phyloP scores from a whole-genome alignment of 148 eudicot genomes.

The Arctostaphylos glauca region DNA sequence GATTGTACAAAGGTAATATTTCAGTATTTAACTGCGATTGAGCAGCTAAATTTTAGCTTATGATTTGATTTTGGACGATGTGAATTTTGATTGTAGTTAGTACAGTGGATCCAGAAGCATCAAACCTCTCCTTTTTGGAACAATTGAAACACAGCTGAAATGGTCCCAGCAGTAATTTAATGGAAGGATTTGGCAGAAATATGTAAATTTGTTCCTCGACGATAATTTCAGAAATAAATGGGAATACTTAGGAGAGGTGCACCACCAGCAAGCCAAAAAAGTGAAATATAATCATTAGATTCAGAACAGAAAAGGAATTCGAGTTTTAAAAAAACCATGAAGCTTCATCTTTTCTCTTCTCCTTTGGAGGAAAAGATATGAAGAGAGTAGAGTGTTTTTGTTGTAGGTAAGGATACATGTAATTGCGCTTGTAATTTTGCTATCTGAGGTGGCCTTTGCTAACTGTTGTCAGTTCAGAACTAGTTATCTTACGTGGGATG shows the following conservation, averaged over 20 bases:
- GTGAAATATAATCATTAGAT: neutral
- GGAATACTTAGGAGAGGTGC: no score
- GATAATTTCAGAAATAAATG: no score
- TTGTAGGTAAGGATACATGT: neutral
- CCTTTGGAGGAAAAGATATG: neutral
- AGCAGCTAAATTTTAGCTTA: neutral
- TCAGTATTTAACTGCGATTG: neutral
- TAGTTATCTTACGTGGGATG: neutral
- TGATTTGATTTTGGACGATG: neutral
- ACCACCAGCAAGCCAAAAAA: neutral
- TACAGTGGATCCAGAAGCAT: neutral
- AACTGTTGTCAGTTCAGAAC: neutral
- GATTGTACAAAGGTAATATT: slow-evolving; percentile 12
- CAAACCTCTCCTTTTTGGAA: neutral
- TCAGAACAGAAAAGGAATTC: neutral
- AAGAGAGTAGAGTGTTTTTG: neutral
- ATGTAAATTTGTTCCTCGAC: no score
- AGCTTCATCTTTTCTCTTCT: neutral
- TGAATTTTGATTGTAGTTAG: neutral
- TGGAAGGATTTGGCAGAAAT: no score
- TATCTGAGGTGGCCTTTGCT: neutral
- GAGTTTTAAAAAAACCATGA: neutral
- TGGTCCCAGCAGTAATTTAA: neutral
- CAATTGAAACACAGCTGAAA: neutral
- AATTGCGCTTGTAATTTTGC: neutral